Evolutionary conservation across 345 rosid genomes (phyloP).

Genomic region (Melaleuca alternifolia): DNA sequence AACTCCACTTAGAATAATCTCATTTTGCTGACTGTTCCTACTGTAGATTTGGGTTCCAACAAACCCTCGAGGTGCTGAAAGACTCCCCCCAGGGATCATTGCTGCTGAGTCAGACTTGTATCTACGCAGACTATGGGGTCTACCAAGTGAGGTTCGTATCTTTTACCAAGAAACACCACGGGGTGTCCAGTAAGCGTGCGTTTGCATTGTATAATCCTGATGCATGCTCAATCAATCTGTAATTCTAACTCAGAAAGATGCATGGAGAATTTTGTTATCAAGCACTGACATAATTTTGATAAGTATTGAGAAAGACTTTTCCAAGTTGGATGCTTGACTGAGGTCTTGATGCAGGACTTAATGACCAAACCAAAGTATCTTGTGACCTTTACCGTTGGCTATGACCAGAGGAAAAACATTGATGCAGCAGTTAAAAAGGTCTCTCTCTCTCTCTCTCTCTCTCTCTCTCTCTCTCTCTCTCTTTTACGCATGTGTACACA

Average conservation of each 20-base stretch:
- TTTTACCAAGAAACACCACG: neutral
- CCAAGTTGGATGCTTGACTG: constrained; percentile 1
- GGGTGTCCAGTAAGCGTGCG: neutral
- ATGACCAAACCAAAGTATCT: constrained; percentile 52
- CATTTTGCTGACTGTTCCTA: constrained; percentile 4
- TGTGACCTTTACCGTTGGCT: constrained; percentile 88
- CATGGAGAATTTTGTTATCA: neutral
- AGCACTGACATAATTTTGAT: neutral
- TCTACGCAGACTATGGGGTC: constrained; percentile 76
- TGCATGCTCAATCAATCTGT: neutral
- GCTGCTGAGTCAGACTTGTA: constrained; percentile 68
- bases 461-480: neutral
- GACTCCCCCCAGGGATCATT: constrained; percentile 77
- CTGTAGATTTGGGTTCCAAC: constrained; percentile 84
- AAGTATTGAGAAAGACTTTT: neutral
- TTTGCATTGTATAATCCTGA: neutral
- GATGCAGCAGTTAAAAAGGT: constrained; percentile 86
- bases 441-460: neutral
- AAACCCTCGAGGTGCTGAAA: constrained; percentile 92
- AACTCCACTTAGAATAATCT: neutral
- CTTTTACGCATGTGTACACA: too few relatives aligned
- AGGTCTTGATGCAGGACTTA: constrained; percentile 69
- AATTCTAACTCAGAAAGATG: neutral
- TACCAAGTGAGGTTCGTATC: constrained; percentile 55
- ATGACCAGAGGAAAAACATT: constrained; percentile 61